Evolutionary conservation across 441 rosid genomes (phyloP).

Genomic region (Pelargonium myrrhifolium): DNA sequence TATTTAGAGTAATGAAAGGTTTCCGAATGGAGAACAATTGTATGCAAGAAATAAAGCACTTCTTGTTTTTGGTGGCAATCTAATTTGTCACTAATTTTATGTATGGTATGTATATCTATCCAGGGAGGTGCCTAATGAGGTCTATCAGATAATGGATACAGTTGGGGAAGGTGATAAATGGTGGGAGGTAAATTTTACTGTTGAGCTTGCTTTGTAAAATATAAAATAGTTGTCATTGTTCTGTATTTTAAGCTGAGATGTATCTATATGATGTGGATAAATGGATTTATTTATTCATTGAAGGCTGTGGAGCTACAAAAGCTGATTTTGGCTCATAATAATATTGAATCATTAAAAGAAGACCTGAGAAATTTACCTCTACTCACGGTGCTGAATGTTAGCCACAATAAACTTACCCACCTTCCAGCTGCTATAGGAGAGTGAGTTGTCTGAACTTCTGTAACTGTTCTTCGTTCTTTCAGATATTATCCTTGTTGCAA

Average conservation of each 20-base stretch:
- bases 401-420: slow-evolving; percentile 58
- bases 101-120: slow-evolving; percentile 4
- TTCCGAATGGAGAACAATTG: background rate
- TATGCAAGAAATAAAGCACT: background rate
- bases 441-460: slow-evolving; percentile 40
- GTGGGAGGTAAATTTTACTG: slow-evolving; percentile 74
- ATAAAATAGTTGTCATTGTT: background rate
- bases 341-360: slow-evolving; percentile 60
- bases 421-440: slow-evolving; percentile 87
- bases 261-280: background rate
- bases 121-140: slow-evolving; percentile 73
- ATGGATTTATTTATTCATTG: slow-evolving; percentile 17
- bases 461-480: slow-evolving; percentile 7
- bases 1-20: background rate
- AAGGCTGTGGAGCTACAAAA: slow-evolving; percentile 85
- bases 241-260: background rate
- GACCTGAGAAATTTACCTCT: slow-evolving; percentile 61
- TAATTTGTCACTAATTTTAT: background rate
- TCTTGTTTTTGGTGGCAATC: background rate
- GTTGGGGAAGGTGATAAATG: slow-evolving; percentile 78
- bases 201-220: background rate
- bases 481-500: background rate
- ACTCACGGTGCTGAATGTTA: slow-evolving; percentile 66
- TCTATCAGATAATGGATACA: slow-evolving; percentile 51
- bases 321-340: slow-evolving; percentile 84